Evolutionary conservation across 2,329 filamentous ascomycete genomes (phyloP), one percentile per base, ranked within the genome.

Genomic region (Penicillium brevicompactum): DNA sequence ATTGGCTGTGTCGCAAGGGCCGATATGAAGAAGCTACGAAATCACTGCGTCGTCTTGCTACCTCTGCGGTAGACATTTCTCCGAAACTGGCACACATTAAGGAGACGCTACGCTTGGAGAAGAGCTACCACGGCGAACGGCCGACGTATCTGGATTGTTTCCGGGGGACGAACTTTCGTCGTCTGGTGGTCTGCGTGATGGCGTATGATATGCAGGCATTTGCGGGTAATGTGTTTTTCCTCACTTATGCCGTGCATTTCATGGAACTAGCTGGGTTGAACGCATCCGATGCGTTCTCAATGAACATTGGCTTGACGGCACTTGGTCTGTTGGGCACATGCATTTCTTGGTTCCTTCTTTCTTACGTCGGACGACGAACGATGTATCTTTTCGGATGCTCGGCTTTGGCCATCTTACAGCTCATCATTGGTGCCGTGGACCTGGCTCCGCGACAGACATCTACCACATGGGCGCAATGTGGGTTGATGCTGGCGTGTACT

Each of bases 281-380:
- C 34, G 56, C 67, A 1, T 55, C 61, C 0, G 49, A 67, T 38
- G 66, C 66, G 4, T 67, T 69, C 24, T 63, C 62, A 2, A 66
- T 79, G 71, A 70, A 72, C 40, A 59, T 79, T 9, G 77, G 74
- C 4, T 69, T 75, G 34, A 73, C 74, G 4, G 76, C 73, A 0
- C 65, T 80, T 2, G 77, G 75, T 3, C 70, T 79, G 18, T 34
- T 77, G 2, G 76, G 77, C 0, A 78, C 76, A 1, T 66, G 69
- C 16, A 62, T 74, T 37, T 75, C 76, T 0, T 80, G 77, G 77
- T 60, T 69, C 13, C 55, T 78, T 2, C 59, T 78, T 1, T 61
- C 69, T 3, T 66, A 67, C 7, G 65, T 73, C 37, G 77, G 77
- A 11, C 72, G 77, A 4, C 67, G 76, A 16, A 66, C 64, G 1